Conservation (phyloP, 2,329 filamentous ascomycete species). For the Tolypocladium endophyticum region DNA sequence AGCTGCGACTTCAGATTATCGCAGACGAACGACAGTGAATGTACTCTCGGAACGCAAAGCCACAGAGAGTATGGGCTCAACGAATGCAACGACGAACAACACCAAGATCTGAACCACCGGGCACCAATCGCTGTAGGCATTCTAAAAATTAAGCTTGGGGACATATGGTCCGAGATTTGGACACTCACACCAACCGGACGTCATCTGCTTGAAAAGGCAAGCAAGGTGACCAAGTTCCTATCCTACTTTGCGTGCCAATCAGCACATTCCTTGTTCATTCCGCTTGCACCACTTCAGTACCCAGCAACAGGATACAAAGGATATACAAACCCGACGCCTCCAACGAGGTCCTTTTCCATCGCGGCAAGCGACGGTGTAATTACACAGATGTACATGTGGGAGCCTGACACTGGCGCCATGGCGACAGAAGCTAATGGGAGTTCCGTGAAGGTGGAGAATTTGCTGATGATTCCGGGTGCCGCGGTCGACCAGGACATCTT, state of each 20-base stretch:
- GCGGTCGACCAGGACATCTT: constrained; percentile 54
- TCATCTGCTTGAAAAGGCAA: constrained; percentile 29
- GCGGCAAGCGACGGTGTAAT: constrained; percentile 40
- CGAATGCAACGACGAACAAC: neutral
- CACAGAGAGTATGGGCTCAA: neutral
- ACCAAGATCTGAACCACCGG: neutral
- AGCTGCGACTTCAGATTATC: neutral
- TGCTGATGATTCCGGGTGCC: constrained; percentile 53
- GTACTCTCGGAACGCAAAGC: neutral
- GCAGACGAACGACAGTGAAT: neutral
- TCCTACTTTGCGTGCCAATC: constrained; percentile 46
- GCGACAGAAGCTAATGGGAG: constrained; percentile 12
- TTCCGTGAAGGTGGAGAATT: constrained; percentile 23
- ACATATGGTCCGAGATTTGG: constrained; percentile 44
- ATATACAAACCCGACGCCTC: constrained; percentile 40
- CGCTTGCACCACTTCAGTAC: constrained; percentile 46
- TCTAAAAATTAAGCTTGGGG: constrained; percentile 39
- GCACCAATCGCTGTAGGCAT: constrained; percentile 40
- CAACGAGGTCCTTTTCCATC: constrained; percentile 32
- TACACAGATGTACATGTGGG: constrained; percentile 46
- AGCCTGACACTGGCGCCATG: constrained; percentile 30
- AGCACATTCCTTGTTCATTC: constrained; percentile 40
- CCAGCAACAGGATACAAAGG: constrained; percentile 35
- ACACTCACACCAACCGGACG: constrained; percentile 41
- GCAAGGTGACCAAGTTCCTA: constrained; percentile 39